Evolutionary conservation across 1,284 basidiomycete species (phyloP), one percentile per base, ranked within the genome.

Genomic region (Malassezia furfur): DNA sequence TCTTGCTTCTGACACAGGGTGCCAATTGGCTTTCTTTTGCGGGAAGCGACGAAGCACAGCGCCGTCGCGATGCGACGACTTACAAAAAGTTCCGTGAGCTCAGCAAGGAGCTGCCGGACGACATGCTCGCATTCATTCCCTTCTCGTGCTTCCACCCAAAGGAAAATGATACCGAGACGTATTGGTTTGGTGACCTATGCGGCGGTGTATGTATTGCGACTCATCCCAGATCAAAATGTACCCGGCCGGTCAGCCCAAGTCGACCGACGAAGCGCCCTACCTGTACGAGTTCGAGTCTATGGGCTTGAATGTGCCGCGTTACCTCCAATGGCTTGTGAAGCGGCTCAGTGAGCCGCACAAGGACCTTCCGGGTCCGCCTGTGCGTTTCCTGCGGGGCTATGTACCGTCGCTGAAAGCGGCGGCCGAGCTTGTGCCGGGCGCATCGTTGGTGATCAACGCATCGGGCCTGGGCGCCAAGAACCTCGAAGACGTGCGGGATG

Each of bases 1-100:
- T 43, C 11, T 15, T 1, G 21, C 6, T 19, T 7, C 17, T 43
- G 4, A 43, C 17, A 10, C 17, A 43, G 40, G 84, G 84, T 19
- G 83, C 83, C 35, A 83, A 84, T 70, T 85, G 83, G 83, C 80
- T 80, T 15, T 82, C 84, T 4, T 80, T 80, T 79, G 45, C 78
- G 3, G 32, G 30, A 75, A 50, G 78, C 79, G 60, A 46, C 52
- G 62, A 35, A 67, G 58, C 60, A 31, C 55, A 50, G 15, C 25
- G 50, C 1, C 52, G 58, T 8, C 53, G 63, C 1, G 67, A 69
- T 38, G 55, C 50, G 9, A 40, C 52, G 45, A 67, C 65, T 2
- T 69, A 63, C 49, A 41, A 40, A 2, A 57, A 52, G n/a, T 69
- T 64, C 60, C 44, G 50, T 5, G 15, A 56, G 40, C 56, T 69